phyloP scores from a whole-genome alignment of 2,329 filamentous ascomycete genomes.

The Penicillium sp. region DNA sequence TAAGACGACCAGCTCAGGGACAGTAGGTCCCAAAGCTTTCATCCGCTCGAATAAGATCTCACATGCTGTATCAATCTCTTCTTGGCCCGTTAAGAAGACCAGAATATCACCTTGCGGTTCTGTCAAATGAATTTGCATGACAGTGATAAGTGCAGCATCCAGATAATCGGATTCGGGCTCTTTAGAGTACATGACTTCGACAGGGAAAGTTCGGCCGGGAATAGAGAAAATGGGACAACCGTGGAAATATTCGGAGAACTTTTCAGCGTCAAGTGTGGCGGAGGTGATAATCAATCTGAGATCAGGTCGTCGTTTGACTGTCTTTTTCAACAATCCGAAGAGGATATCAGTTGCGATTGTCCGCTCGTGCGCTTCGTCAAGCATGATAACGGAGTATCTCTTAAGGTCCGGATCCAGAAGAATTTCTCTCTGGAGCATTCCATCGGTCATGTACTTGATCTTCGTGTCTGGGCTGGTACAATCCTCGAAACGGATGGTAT shows the following conservation, averaged over 20 bases:
- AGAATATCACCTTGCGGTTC: constrained; percentile 92
- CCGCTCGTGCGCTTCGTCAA: constrained; percentile 96
- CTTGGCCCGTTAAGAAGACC: constrained; percentile 94
- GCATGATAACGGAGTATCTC: constrained; percentile 93
- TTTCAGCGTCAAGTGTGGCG: constrained; percentile 93
- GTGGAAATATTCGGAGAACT: constrained; percentile 96
- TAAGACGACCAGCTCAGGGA: constrained; percentile 88
- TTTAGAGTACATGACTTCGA: constrained; percentile 91
- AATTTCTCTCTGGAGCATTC: constrained; percentile 95
- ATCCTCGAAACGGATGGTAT: constrained; percentile 97
- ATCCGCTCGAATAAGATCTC: constrained; percentile 93
- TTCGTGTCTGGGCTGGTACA: constrained; percentile 81
- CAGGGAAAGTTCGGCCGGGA: constrained; percentile 89
- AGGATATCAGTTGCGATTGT: constrained; percentile 95
- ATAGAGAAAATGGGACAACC: constrained; percentile 96
- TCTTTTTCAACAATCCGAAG: constrained; percentile 92
- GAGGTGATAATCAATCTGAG: constrained; percentile 96
- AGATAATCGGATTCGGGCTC: constrained; percentile 96
- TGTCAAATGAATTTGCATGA: constrained; percentile 96
- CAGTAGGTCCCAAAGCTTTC: constrained; percentile 87
- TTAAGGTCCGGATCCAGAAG: constrained; percentile 85
- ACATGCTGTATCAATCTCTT: constrained; percentile 94
- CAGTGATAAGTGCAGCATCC: constrained; percentile 88
- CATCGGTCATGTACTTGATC: constrained; percentile 99
- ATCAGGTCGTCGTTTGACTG: constrained; percentile 78